A percentile compares a stretch with the other conserved stretches of the same genome.
Conservation (phyloP, 2,329 filamentous ascomycete genomes). For the Pyrenochaeta sp. region DNA sequence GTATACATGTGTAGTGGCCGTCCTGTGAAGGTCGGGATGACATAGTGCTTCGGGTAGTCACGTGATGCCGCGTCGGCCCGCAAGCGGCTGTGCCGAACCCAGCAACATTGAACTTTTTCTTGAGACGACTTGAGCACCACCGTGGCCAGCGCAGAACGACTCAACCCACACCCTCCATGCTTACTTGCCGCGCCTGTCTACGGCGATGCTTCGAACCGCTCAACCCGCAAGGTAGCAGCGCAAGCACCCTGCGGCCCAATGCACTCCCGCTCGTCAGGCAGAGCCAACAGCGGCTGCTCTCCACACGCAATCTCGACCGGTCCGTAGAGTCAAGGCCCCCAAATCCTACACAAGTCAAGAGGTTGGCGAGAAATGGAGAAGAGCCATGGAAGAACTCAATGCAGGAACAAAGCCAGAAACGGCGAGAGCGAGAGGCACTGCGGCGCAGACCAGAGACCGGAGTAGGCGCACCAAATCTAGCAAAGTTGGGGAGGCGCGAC, state of each 20-base stretch:
- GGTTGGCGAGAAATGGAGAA: slow-evolving; percentile 9
- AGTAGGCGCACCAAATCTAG: slow-evolving; percentile 20
- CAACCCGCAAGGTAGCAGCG: slow-evolving; percentile 33
- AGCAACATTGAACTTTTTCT: slow-evolving; percentile 32
- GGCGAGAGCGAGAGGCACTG: slow-evolving; percentile 28
- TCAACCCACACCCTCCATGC: slow-evolving; percentile 47
- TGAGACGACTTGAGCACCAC: slow-evolving; percentile 6
- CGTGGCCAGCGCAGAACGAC: slow-evolving; percentile 13
- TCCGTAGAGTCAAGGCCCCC: slow-evolving; percentile 8
- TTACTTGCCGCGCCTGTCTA: slow-evolving; percentile 55
- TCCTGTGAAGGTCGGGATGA: slow-evolving; percentile 2
- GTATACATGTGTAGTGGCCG: too few species aligned
- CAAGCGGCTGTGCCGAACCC: slow-evolving; percentile 10
- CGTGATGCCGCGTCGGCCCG: slow-evolving; percentile 20
- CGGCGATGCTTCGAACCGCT: slow-evolving; percentile 54
- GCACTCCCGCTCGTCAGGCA: slow-evolving; percentile 19
- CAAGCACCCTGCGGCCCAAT: slow-evolving; percentile 31
- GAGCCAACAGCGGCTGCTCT: slow-evolving; percentile 27
- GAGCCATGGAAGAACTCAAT: slow-evolving; percentile 40
- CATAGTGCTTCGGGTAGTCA: slow-evolving; percentile 15
- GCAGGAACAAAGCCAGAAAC: slow-evolving; percentile 31
- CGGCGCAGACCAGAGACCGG: slow-evolving; percentile 8
- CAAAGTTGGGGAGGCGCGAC: slow-evolving; percentile 36
- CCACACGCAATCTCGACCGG: slow-evolving; percentile 16
- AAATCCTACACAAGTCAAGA: slow-evolving; percentile 15